Percentiles rank a stretch among this genome's conserved stretches.
Conservation (phyloP, 495 filamentous ascomycete species). For the Clohesyomyces aquaticus region DNA sequence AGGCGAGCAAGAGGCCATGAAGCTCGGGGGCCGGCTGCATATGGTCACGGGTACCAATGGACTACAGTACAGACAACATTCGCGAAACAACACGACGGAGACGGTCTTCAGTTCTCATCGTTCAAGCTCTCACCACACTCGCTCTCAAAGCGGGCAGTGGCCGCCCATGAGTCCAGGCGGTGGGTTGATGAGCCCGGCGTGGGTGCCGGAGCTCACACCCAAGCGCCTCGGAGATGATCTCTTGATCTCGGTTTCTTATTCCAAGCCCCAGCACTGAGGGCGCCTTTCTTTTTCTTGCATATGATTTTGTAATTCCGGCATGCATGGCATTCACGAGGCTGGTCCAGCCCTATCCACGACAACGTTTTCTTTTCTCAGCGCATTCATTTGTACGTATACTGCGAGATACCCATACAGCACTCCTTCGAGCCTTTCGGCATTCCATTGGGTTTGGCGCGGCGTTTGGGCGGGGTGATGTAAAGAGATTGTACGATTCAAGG, state of each 20-base stretch:
- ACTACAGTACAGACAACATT: slow-evolving; percentile 14
- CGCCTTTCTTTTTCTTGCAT: slow-evolving; percentile 13
- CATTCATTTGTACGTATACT: slow-evolving; percentile 15
- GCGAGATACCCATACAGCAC: slow-evolving; percentile 26
- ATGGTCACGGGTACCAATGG: slow-evolving; percentile 8
- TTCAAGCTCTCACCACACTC: background rate
- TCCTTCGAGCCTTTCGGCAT: slow-evolving; percentile 14
- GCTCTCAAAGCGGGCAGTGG: slow-evolving; percentile 32
- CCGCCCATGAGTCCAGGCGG: too few relatives aligned
- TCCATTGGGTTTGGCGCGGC: background rate
- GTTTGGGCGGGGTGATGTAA: background rate
- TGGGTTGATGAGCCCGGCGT: slow-evolving; percentile 42
- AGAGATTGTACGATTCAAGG: slow-evolving; percentile 13
- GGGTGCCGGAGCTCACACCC: slow-evolving; percentile 49
- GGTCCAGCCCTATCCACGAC: background rate
- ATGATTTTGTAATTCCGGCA: background rate
- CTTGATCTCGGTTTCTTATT: slow-evolving; percentile 38
- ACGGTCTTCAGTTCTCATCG: slow-evolving; percentile 12
- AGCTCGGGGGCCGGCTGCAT: slow-evolving; percentile 39
- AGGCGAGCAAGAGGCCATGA: slow-evolving; percentile 36
- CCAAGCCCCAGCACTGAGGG: slow-evolving; percentile 14
- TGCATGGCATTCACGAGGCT: background rate
- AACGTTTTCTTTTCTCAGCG: slow-evolving; percentile 6
- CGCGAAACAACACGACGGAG: slow-evolving; percentile 27
- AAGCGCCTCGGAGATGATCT: slow-evolving; percentile 45